A percentile compares a stretch with the other conserved stretches of the same genome.
phyloP scores from a whole-genome alignment of 306 rosid genomes.

The Lithocarpus polystachyus region DNA sequence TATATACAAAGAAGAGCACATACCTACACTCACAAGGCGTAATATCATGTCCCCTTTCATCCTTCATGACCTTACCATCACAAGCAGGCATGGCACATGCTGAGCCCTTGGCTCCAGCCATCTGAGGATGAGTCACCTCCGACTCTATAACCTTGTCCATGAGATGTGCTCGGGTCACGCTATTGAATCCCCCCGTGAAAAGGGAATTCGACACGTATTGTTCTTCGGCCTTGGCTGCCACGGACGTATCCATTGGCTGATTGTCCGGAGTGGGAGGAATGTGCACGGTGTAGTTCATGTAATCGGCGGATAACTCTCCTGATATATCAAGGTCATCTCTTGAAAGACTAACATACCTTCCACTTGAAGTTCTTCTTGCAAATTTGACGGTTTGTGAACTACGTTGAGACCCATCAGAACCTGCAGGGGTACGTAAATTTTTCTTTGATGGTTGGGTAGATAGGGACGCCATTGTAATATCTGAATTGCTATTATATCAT shows the following conservation, averaged over 20 bases:
- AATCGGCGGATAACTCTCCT: constrained; percentile 63
- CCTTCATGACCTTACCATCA: constrained; percentile 87
- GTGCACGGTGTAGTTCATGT: constrained; percentile 84
- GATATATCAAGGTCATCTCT: constrained; percentile 91
- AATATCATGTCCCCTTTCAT: constrained; percentile 76
- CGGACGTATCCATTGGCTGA: constrained; percentile 71
- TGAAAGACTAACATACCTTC: constrained; percentile 69
- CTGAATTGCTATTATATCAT: too few species aligned
- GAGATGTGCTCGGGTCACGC: constrained; percentile 80
- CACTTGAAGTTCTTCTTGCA: constrained; percentile 84
- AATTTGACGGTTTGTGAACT: constrained; percentile 63
- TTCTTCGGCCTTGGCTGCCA: constrained; percentile 84
- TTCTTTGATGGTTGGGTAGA: constrained; percentile 60
- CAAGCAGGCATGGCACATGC: constrained; percentile 67
- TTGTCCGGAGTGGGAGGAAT: constrained; percentile 90
- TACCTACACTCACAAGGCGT: constrained; percentile 94
- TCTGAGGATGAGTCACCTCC: constrained; percentile 83
- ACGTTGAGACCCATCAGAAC: constrained; percentile 37
- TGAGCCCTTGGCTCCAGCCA: constrained; percentile 95
- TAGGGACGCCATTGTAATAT: constrained; percentile 44
- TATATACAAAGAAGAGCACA: background rate
- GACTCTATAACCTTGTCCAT: constrained; percentile 96
- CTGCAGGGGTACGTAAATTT: constrained; percentile 42
- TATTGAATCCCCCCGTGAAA: constrained; percentile 86
- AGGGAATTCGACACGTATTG: constrained; percentile 84